Evolutionary conservation across 371 early-diverging fungal genomes (phyloP), one percentile per base, ranked within the genome.

Genomic region (Mortierella sp.): DNA sequence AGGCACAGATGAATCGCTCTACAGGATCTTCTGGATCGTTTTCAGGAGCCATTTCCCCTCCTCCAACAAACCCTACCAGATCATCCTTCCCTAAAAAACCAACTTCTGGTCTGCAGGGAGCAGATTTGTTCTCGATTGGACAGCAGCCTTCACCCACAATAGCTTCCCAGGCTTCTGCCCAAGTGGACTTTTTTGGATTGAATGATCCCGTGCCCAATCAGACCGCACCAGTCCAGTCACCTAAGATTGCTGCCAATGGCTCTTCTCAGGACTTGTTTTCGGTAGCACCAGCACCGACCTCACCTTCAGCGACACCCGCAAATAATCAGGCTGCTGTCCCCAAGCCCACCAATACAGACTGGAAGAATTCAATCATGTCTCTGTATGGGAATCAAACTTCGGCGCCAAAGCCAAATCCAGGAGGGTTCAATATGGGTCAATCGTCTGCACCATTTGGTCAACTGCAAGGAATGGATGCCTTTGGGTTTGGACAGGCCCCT

Each of bases 291-390:
- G 58, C 85, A 68, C 54, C 76, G 60, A 19, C 62, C 17, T 34
- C 64, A 28, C 53, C 62, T 8, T 32, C 68, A 26, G 26, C 67
- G 22, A 22, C 64, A 53, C 35, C 58, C 56, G 58, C 51, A 55
- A 49, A 37, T 22, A 32, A 37, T 15, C 49, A 45, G 28, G 22
- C 73, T 8, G 15, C 68, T 23, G 29, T 68, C 26, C 34, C 65
- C 28, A 70, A 70, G 43, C 37, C 77, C 9, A 75, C 82, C 26
- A 85, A 85, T 22, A 70, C 84, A 37, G 87, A 88, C 63, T 75
- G 89, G 67, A 88, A 88, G 63, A 86, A 87, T 22, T 87, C 87
- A 10, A 89, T 90, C 72, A 76, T 90, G 29, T 90, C 90, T 4
- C 62, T 90, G 34, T 90, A 90, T 53, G 78, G 73, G 23, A 69